phyloP scores from a whole-genome alignment of 2,329 filamentous ascomycete species.

The Fusarium nurragi region DNA sequence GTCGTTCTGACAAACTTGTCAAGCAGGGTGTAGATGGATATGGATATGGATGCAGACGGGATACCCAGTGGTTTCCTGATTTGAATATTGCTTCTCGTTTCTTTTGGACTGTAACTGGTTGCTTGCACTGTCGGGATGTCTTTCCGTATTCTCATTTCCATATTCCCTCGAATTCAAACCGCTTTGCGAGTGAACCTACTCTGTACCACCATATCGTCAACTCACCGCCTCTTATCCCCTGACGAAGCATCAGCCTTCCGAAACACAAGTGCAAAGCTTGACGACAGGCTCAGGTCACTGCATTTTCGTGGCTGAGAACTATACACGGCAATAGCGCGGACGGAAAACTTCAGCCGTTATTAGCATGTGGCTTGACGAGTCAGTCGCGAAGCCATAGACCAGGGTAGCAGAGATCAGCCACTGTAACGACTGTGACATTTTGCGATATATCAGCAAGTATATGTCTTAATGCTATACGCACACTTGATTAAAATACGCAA shows the following conservation, averaged over 20 bases:
- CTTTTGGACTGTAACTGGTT: too few species aligned
- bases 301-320: background rate
- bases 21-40: background rate
- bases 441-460: background rate
- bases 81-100: background rate
- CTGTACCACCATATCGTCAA: background rate
- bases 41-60: background rate
- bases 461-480: background rate
- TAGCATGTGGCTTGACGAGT: slow-evolving; percentile 27
- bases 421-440: background rate
- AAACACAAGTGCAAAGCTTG: slow-evolving; percentile 26
- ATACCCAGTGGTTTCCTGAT: background rate
- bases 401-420: background rate
- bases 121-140: background rate
- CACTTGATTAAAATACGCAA: background rate
- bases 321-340: slow-evolving; percentile 1
- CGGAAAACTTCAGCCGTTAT: background rate
- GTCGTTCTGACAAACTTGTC: background rate
- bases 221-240: slow-evolving; percentile 22
- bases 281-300: background rate
- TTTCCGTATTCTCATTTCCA: background rate
- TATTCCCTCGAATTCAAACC: too few species aligned
- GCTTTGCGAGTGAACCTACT: too few species aligned
- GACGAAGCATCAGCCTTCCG: background rate
- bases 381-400: slow-evolving; percentile 1